Conservation (phyloP, 2,329 filamentous ascomycete genomes). For the Diaporthe sp. region DNA sequence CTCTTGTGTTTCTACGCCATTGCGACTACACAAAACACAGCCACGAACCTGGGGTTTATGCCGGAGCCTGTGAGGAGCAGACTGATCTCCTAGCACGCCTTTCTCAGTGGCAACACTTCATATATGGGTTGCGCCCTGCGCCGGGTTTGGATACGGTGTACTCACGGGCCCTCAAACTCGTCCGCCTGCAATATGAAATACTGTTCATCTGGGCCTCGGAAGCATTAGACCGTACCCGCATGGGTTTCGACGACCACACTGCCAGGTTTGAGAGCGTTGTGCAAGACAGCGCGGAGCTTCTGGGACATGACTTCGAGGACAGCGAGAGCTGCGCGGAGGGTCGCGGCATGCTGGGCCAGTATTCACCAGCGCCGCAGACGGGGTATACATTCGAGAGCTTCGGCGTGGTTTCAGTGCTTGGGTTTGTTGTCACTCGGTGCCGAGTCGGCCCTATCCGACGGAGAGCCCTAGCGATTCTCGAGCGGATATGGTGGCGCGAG, state of each 20-base stretch:
- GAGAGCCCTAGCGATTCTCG: not conserved
- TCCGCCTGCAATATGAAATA: conserved; percentile 13
- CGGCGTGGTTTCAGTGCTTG: conserved; percentile 17
- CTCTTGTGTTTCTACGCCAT: conserved; percentile 7
- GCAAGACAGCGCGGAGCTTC: not conserved
- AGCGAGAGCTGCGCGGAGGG: not conserved
- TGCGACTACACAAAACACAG: conserved; percentile 14
- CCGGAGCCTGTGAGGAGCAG: not conserved
- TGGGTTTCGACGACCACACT: conserved; percentile 6
- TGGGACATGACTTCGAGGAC: not conserved
- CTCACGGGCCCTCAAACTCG: not conserved
- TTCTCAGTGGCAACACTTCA: not conserved
- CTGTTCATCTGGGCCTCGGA: conserved; percentile 8
- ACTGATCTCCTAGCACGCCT: not conserved
- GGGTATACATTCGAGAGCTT: conserved; percentile 29
- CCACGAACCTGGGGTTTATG: not conserved
- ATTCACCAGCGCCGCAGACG: conserved; percentile 8
- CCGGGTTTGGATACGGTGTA: not conserved
- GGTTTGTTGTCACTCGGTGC: conserved; percentile 14
- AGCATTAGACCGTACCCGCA: conserved; percentile 25
- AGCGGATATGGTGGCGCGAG: conserved; percentile 24
- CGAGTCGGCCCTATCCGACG: not conserved
- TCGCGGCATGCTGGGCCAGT: not conserved
- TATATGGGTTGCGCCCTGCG: not conserved
- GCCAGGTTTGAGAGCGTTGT: conserved; percentile 6